These are phyloP conservation scores for Volvox africanus DNA, from an alignment of 139 green algal genomes.

Conservation along the genomic window DNA sequence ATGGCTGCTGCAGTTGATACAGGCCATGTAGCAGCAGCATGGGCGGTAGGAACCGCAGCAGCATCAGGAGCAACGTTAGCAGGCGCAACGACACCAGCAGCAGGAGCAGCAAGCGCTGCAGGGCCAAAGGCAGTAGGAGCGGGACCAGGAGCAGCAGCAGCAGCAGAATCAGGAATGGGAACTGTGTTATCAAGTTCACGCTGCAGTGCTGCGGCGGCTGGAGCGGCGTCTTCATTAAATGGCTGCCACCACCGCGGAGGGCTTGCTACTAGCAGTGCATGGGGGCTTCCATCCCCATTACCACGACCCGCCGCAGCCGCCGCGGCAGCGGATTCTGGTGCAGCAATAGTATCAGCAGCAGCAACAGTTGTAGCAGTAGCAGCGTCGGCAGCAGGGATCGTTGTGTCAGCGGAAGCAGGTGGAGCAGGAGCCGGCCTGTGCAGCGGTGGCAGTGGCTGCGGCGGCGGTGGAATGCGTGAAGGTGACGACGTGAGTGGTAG, in stretches of 20 bases:
- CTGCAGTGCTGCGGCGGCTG: too few relatives aligned
- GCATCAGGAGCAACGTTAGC: neutral
- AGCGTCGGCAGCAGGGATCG: neutral
- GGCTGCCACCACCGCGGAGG: too few relatives aligned
- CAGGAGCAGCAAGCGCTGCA: too few relatives aligned
- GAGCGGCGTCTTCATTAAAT: too few relatives aligned
- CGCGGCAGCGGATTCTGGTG: too few relatives aligned
- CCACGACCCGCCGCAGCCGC: too few relatives aligned
- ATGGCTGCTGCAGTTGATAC: neutral
- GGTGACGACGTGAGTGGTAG: neutral
- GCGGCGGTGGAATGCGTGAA: neutral
- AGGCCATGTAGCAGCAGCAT: neutral
- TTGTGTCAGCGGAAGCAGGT: neutral
- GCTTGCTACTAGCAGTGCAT: too few relatives aligned
- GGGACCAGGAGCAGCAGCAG: neutral
- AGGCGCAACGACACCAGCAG: neutral
- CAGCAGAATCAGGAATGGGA: neutral
- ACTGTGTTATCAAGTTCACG: too few relatives aligned
- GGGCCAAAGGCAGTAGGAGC: neutral
- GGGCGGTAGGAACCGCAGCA: neutral
- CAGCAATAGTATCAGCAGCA: too few relatives aligned
- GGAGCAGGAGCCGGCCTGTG: neutral
- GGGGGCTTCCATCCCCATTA: too few relatives aligned
- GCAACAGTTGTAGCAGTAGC: neutral
- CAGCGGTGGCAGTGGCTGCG: too few relatives aligned